Evolutionary conservation across 2,329 filamentous ascomycete genomes (phyloP).

Genomic region (Verticillium nubilum): DNA sequence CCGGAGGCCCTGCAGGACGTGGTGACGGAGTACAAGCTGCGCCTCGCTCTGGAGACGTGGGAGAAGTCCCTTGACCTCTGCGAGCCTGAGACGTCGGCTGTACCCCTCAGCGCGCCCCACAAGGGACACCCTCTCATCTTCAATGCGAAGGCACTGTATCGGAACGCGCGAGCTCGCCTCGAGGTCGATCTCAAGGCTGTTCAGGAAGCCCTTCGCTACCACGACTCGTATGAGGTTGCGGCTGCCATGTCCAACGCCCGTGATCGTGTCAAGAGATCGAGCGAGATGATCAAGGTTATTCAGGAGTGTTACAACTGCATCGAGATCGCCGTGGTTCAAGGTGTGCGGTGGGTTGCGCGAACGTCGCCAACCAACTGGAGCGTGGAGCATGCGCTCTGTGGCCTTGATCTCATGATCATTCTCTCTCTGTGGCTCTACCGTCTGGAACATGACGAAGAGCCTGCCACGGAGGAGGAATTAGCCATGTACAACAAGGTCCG

Average conservation of each 20-base stretch:
- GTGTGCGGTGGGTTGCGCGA: conserved; percentile 95
- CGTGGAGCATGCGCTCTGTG: conserved; percentile 93
- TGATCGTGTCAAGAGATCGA: conserved; percentile 88
- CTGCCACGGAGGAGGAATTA: conserved; percentile 75
- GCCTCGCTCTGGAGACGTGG: conserved; percentile 96
- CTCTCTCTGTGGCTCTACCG: conserved; percentile 97
- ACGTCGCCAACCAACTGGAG: conserved; percentile 99
- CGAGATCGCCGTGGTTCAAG: conserved; percentile 89
- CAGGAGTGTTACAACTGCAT: conserved; percentile 97
- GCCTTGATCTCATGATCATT: conserved; percentile 95
- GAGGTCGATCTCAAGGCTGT: conserved; percentile 95
- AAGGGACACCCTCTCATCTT: conserved; percentile 95
- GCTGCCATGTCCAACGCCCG: conserved; percentile 93
- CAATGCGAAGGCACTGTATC: conserved; percentile 96
- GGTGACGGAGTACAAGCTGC: conserved; percentile 95
- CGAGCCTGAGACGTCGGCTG: conserved; percentile 82
- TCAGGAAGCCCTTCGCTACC: conserved; percentile 93
- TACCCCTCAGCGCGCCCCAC: conserved; percentile 88
- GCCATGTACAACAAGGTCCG: conserved; percentile 91
- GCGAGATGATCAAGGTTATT: conserved; percentile 98
- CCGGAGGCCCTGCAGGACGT: conserved; percentile 97
- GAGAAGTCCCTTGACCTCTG: conserved; percentile 92
- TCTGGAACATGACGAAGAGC: conserved; percentile 97
- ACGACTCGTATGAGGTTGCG: conserved; percentile 94
- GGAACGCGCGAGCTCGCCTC: conserved; percentile 85